Conservation (phyloP, 306 rosid species). For the Trifolium pratense region DNA sequence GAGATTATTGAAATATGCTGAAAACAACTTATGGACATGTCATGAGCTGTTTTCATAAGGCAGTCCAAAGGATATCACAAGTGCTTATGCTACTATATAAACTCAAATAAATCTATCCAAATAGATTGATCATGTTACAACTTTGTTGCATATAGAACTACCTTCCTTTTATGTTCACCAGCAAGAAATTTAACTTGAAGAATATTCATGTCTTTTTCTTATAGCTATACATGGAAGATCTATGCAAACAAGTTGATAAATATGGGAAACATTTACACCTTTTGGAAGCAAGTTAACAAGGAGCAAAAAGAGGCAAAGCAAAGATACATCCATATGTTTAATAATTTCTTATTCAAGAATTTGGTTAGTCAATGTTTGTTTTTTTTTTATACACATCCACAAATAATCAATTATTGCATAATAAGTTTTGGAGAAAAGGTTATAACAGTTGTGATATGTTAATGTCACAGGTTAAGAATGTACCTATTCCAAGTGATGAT, state of each 20-base stretch:
- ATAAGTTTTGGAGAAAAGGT: constrained; percentile 6
- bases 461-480: constrained; percentile 67
- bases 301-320: constrained; percentile 83
- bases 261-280: constrained; percentile 75
- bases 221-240: constrained; percentile 93
- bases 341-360: constrained; percentile 69
- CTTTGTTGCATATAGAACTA: not conserved
- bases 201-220: constrained; percentile 29
- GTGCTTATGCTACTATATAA: too few species aligned
- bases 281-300: constrained; percentile 76
- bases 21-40: too few species aligned
- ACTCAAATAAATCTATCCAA: too few species aligned
- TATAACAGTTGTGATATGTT: constrained; percentile 19
- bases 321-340: constrained; percentile 87
- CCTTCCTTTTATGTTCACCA: not conserved
- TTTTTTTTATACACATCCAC: not conserved
- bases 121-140: not conserved
- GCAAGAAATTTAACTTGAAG: constrained; percentile 2
- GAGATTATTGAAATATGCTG: too few species aligned
- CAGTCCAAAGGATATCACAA: too few species aligned
- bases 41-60: too few species aligned
- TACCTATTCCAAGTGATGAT: constrained; percentile 63
- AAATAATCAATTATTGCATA: not conserved
- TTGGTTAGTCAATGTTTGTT: constrained; percentile 53
- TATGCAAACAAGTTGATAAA: constrained; percentile 84